A percentile compares a stretch with the other conserved stretches of the same genome.
phyloP scores from a whole-genome alignment of 2,329 filamentous ascomycete genomes.

The Cladophialophora bantiana region DNA sequence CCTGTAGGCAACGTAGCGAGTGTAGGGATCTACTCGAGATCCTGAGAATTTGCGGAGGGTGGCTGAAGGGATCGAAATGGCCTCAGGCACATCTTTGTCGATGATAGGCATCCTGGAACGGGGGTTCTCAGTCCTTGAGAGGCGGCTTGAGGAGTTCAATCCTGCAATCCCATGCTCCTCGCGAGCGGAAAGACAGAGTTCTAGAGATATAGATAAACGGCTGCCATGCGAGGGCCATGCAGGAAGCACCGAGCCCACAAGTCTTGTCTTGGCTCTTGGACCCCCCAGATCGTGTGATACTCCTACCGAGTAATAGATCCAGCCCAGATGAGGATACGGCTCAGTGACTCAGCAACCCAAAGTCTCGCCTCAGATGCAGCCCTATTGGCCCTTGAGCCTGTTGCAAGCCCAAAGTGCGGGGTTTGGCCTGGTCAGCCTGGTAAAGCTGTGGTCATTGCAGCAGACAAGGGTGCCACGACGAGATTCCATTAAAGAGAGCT shows the following conservation, averaged over 20 bases:
- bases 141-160: background rate
- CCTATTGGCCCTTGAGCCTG: background rate
- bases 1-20: slow-evolving; percentile 31
- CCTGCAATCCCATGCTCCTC: background rate
- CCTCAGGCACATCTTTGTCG: slow-evolving; percentile 20
- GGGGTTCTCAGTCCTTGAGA: background rate
- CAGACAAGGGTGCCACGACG: too few species aligned
- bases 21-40: slow-evolving; percentile 35
- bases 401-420: slow-evolving; percentile 1
- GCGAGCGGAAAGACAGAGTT: background rate
- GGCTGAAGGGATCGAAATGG: slow-evolving; percentile 21
- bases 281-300: slow-evolving; percentile 25
- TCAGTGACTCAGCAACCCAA: slow-evolving; percentile 17
- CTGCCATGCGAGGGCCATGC: background rate
- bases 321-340: slow-evolving; percentile 9
- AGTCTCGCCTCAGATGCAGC: background rate
- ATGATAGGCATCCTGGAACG: slow-evolving; percentile 22
- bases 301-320: slow-evolving; percentile 1
- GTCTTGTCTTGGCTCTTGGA: background rate
- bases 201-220: background rate
- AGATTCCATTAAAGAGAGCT: too few species aligned
- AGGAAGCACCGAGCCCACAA: background rate
- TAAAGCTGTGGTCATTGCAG: background rate
- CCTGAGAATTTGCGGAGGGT: slow-evolving; percentile 28
- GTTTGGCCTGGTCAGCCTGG: background rate